Percentiles rank a stretch among this genome's conserved stretches.
Conservation (phyloP, 129 eudicot genomes). For the Oenanthe sinensis region DNA sequence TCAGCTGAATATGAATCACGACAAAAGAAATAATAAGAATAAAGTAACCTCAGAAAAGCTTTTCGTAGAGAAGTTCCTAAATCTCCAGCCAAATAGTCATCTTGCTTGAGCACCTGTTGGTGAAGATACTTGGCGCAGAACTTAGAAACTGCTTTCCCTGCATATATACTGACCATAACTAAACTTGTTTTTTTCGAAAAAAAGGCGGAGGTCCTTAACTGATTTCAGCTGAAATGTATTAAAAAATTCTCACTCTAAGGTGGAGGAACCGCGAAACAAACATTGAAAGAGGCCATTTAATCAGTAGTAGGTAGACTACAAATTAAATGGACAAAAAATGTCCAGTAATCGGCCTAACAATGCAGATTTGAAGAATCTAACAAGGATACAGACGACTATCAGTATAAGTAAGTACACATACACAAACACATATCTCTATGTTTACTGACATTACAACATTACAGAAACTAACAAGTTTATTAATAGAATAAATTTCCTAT, state of each 20-base stretch:
- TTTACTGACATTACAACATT: background rate
- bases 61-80: constrained; percentile 47
- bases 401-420: background rate
- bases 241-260: background rate
- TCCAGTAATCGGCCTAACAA: background rate
- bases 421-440: background rate
- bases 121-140: constrained; percentile 88
- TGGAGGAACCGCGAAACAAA: background rate
- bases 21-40: background rate
- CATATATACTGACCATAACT: constrained; percentile 16
- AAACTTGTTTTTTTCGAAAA: background rate
- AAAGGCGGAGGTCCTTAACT: background rate
- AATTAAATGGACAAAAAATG: constrained; percentile 2
- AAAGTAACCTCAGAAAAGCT: constrained; percentile 66
- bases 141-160: constrained; percentile 73
- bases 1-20: background rate
- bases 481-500: background rate
- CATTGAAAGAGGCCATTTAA: background rate
- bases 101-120: constrained; percentile 63
- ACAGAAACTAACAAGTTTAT: background rate
- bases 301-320: background rate
- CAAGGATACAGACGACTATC: background rate
- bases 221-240: background rate
- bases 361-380: background rate
- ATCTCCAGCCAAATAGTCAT: constrained; percentile 65